Conservation (phyloP, 2,329 filamentous ascomycete species). For the Xylogone sp. region DNA sequence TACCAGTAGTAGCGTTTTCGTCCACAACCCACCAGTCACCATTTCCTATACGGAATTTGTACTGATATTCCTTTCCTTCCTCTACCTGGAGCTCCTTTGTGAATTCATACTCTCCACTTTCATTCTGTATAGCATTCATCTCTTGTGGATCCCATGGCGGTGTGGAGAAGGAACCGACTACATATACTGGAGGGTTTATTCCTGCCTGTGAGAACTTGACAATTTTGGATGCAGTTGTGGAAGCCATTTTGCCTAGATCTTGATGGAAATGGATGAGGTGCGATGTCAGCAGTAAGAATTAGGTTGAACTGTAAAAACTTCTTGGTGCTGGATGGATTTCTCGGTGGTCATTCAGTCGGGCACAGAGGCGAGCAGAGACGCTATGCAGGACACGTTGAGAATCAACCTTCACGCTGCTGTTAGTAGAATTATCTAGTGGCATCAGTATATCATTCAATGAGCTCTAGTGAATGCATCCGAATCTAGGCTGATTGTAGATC, state of each 20-base stretch:
- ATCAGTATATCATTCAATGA: not conserved
- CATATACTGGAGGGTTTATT: constrained; percentile 62
- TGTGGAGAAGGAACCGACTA: constrained; percentile 65
- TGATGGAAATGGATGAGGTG: not conserved
- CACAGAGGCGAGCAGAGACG: not conserved
- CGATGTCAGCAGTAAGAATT: too few species aligned
- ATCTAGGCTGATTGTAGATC: not conserved
- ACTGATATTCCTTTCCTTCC: constrained; percentile 60
- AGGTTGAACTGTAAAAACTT: too few species aligned
- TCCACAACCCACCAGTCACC: constrained; percentile 70
- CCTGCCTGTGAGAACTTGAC: constrained; percentile 60
- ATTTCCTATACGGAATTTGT: constrained; percentile 68
- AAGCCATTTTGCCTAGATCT: constrained; percentile 27
- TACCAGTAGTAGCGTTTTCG: constrained; percentile 57
- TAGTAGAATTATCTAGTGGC: not conserved
- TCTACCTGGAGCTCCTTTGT: constrained; percentile 50
- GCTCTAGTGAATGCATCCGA: not conserved
- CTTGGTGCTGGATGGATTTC: too few species aligned
- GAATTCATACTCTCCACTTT: constrained; percentile 55
- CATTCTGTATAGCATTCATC: constrained; percentile 53
- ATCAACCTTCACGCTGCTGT: not conserved
- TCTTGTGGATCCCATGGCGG: constrained; percentile 65
- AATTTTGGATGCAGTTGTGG: constrained; percentile 40
- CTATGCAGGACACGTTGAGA: not conserved
- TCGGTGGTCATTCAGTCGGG: not conserved